Conservation (phyloP, 495 filamentous ascomycete genomes). For the Lophiotrema nucula region DNA sequence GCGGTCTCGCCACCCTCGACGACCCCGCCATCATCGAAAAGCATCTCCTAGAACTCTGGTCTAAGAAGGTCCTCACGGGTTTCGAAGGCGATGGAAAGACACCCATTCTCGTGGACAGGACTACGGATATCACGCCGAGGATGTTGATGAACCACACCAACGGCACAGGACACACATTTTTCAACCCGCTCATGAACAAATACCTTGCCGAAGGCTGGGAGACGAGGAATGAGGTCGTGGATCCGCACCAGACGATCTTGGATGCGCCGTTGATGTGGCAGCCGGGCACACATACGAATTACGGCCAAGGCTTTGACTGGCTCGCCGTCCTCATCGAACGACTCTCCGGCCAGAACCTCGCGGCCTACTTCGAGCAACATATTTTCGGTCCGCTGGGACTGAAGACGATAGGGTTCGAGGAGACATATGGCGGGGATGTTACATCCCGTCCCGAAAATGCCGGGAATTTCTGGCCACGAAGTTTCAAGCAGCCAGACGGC, state of each 20-base stretch:
- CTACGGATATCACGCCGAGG: slow-evolving; percentile 5
- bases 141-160: slow-evolving; percentile 29
- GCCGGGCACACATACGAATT: slow-evolving; percentile 21
- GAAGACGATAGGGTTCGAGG: slow-evolving; percentile 12
- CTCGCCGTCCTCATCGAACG: slow-evolving; percentile 18
- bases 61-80: slow-evolving; percentile 13
- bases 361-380: neutral
- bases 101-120: neutral
- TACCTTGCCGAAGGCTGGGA: slow-evolving; percentile 11
- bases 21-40: slow-evolving; percentile 1
- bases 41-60: slow-evolving; percentile 11
- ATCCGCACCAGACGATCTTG: slow-evolving; percentile 9
- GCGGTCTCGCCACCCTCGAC: slow-evolving; percentile 6
- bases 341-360: neutral
- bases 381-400: slow-evolving; percentile 11
- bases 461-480: slow-evolving; percentile 9
- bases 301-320: slow-evolving; percentile 22
- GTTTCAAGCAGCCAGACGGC: slow-evolving; percentile 7
- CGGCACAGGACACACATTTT: slow-evolving; percentile 12
- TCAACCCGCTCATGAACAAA: slow-evolving; percentile 8
- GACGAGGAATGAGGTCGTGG: slow-evolving; percentile 3
- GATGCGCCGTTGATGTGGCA: slow-evolving; percentile 21
- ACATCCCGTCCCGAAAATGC: neutral
- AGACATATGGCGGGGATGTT: slow-evolving; percentile 10
- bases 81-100: neutral